Evolutionary conservation across 129 eudicot genomes (phyloP).

Genomic region (Centella asiatica): DNA sequence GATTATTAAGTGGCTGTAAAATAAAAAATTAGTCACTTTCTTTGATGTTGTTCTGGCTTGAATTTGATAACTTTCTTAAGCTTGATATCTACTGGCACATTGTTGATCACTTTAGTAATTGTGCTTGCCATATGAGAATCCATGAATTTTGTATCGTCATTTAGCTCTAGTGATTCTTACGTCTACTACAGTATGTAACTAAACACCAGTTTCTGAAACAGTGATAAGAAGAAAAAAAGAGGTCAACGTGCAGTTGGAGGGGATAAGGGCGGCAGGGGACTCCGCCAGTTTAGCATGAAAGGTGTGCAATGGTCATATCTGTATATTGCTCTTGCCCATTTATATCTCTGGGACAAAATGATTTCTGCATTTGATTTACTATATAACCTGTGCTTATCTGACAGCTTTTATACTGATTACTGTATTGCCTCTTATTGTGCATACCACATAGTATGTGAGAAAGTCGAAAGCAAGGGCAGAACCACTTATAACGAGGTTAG

Average conservation of each 20-base stretch:
- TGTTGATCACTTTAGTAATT: not conserved
- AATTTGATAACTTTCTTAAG: not conserved
- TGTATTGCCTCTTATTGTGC: conserved; percentile 16
- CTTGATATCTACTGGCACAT: no score
- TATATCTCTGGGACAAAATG: not conserved
- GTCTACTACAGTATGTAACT: not conserved
- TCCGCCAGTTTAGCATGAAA: conserved; percentile 75
- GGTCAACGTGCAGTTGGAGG: conserved; percentile 78
- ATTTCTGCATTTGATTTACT: not conserved
- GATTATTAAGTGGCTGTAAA: not conserved
- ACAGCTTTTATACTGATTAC: not conserved
- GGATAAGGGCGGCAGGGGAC: conserved; percentile 77
- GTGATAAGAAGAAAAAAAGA: conserved; percentile 65
- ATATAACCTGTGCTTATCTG: not conserved
- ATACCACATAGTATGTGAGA: conserved; percentile 80
- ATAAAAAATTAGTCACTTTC: not conserved
- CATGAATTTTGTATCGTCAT: not conserved
- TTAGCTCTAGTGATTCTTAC: conserved; percentile 2
- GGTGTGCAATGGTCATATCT: conserved; percentile 31
- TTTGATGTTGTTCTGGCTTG: not conserved
- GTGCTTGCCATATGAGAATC: not conserved
- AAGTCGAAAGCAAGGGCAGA: conserved; percentile 86
- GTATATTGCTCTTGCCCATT: not conserved
- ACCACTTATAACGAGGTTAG: conserved; percentile 83
- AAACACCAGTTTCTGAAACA: conserved; percentile 18